Percentiles rank a stretch among this genome's conserved stretches.
These are phyloP conservation scores for Fraxinus quadrangulata DNA, from an alignment of 257 asterid species.

Conservation along the genomic window DNA sequence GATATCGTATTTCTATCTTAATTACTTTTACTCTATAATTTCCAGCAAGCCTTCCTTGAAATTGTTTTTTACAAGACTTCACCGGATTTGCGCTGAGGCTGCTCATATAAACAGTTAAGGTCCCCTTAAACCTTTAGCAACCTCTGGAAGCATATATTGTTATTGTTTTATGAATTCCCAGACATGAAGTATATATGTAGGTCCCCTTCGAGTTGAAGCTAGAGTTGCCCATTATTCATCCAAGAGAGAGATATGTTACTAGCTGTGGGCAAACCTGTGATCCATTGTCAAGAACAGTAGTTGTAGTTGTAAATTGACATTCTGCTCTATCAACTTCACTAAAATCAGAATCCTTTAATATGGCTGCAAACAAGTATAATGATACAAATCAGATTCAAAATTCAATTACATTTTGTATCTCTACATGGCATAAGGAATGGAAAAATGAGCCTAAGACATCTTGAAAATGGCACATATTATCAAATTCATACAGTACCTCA, in stretches of 20 bases:
- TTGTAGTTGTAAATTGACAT: slow-evolving; percentile 90
- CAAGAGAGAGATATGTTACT: slow-evolving; percentile 8
- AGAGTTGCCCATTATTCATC: neutral
- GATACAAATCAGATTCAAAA: slow-evolving; percentile 15
- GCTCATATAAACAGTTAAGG: neutral
- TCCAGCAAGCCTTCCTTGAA: neutral
- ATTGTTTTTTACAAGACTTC: neutral
- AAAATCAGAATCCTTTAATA: slow-evolving; percentile 87
- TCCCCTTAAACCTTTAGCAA: neutral
- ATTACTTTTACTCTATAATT: neutral
- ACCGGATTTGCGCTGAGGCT: neutral
- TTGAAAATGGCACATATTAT: neutral
- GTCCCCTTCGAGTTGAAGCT: neutral
- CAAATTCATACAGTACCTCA: neutral
- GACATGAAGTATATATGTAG: neutral
- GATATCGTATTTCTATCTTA: neutral
- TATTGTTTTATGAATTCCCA: neutral
- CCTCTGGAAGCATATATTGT: neutral
- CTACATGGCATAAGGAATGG: neutral
- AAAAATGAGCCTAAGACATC: neutral
- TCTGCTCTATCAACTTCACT: slow-evolving; percentile 93
- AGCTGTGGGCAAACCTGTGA: slow-evolving; percentile 66
- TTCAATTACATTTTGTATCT: slow-evolving; percentile 1
- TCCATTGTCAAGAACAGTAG: slow-evolving; percentile 89
- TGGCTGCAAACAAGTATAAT: slow-evolving; percentile 60